Base-by-base conservation (phyloP, 2,329 filamentous ascomycete genomes). In the Colletotrichum endophyticum region DNA sequence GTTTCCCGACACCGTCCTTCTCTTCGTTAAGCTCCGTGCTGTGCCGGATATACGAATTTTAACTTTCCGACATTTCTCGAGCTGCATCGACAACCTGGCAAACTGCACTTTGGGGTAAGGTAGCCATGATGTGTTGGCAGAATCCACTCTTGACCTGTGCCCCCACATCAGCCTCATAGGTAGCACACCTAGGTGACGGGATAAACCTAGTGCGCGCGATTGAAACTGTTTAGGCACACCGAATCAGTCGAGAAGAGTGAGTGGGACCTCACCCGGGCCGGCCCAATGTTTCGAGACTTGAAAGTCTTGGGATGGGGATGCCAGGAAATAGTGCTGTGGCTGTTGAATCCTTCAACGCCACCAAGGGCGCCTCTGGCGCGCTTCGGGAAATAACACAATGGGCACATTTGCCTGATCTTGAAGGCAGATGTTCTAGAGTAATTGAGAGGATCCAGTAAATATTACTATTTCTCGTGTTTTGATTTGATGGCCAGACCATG, bases 81-180 rank as follows among this genome's bases (percentile, higher is more conserved):
- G 27, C 56, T 25, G 27, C 56, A 28, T 59, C 27, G 25, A 59
- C 13, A 59, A 22, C 27, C 56, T 28, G 22, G 25, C 13, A 19
- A 59, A 59, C 22, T 19, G 22, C 22, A 59, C 8, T 22, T 53
- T 53, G n/a, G 44, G 44, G 44, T 34, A 49, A 22, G 61, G 61
- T 36, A 34, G 61, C 32, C 34, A 25, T 49, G 36, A 68, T 57
- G 62, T 25, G 70, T 39, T 72, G 70, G 61, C 70, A 66, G 44
- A 59, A 53, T 30, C 70, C 70, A 66, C 70, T 44, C 30, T 53
- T 8, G 12, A 19, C 49, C 53, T 22, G 36, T 27, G 25, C 27
- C 59, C 59, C 69, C 56, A 70, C 34, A 70, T 62, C 70, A 72
- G 61, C 70, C 70, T 66, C 70, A 72, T 28, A 22, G 19, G 66